Conservation (phyloP, 75 land plant species). For the Picea glauca region DNA sequence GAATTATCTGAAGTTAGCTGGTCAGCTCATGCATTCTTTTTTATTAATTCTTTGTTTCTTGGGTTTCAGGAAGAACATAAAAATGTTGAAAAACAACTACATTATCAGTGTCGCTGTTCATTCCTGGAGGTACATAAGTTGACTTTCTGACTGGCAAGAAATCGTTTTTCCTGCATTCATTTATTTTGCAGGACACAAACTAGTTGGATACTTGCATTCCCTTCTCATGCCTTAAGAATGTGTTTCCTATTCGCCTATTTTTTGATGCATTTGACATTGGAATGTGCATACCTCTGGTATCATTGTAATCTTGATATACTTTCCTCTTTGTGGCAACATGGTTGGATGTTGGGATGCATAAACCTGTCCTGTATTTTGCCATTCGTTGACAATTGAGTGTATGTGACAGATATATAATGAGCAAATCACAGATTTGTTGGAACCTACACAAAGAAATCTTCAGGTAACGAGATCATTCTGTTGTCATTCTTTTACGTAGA, state of each 20-base stretch:
- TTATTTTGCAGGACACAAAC: not conserved
- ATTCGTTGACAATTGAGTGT: not conserved
- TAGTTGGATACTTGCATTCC: not conserved
- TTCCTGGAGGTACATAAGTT: conserved; percentile 63
- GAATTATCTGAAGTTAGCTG: not conserved
- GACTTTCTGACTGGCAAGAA: not conserved
- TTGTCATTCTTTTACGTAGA: not conserved
- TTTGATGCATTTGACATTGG: not conserved
- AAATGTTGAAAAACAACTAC: conserved; percentile 73
- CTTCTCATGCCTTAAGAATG: not conserved
- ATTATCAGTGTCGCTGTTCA: conserved; percentile 82
- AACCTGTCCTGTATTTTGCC: not conserved
- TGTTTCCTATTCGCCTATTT: not conserved
- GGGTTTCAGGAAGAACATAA: conserved; percentile 72
- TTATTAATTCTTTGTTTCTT: conserved; percentile 4
- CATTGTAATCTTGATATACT: not conserved
- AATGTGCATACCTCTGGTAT: not conserved
- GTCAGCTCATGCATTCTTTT: not conserved
- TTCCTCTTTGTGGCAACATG: not conserved
- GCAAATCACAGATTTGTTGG: conserved; percentile 67
- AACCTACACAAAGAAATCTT: conserved; percentile 61
- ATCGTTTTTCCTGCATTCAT: not conserved
- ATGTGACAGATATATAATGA: conserved; percentile 62
- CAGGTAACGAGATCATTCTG: conserved; percentile 27
- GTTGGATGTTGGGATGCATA: not conserved